phyloP scores from a whole-genome alignment of 1,139 yeast species.

The Saccharomycopsis crataegensis region DNA sequence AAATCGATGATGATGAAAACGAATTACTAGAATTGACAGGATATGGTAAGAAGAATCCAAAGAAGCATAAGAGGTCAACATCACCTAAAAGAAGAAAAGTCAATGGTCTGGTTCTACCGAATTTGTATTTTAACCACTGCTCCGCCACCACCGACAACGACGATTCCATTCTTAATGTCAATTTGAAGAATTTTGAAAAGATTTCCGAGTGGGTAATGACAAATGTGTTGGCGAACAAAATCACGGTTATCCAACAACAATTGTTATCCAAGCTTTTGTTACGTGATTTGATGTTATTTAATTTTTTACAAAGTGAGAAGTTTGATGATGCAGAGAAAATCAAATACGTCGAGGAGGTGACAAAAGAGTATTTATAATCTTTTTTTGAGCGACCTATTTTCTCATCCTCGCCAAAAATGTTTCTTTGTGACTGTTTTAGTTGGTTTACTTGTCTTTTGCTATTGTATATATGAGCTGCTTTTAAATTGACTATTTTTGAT shows the following conservation, averaged over 20 bases:
- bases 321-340: constrained; percentile 7
- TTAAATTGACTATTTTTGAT: no score
- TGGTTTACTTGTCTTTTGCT: no score
- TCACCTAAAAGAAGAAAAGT: neutral
- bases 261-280: constrained; percentile 3
- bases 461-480: no score
- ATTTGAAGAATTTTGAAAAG: constrained; percentile 3
- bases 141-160: neutral
- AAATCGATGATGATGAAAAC: constrained; percentile 12
- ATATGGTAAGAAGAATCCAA: constrained; percentile 4
- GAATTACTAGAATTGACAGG: constrained; percentile 17
- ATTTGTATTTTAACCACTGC: neutral
- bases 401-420: neutral
- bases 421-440: no score
- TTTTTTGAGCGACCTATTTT: neutral
- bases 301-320: constrained; percentile 7
- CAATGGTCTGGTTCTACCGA: neutral
- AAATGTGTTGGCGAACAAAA: constrained; percentile 7
- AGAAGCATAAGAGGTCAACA: neutral
- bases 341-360: constrained; percentile 8
- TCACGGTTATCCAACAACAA: constrained; percentile 5
- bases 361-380: neutral
- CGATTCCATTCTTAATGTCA: neutral
- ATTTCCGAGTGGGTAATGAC: constrained; percentile 11
- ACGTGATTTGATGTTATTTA: constrained; percentile 11